These are phyloP conservation scores for Globisporangium rhizosaccharum DNA, from an alignment of 352 stramenopile genomes.

Conservation along the genomic window DNA sequence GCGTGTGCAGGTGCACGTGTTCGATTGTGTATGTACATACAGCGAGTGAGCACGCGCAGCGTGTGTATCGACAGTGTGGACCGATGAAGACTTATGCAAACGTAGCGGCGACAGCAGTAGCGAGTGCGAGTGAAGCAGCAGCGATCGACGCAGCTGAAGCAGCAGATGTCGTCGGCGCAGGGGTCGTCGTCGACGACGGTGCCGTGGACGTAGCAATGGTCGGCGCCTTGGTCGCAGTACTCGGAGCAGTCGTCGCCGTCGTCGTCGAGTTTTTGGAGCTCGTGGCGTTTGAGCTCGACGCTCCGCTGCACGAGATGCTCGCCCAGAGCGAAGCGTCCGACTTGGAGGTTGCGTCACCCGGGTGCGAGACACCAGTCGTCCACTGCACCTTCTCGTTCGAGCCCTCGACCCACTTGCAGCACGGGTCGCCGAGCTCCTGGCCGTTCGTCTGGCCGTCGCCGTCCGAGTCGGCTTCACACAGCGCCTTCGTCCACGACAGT, in stretches of 20 bases:
- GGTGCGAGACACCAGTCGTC: conserved; percentile 12
- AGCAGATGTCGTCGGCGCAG: not conserved
- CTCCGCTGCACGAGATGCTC: not conserved
- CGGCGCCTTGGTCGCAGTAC: not conserved
- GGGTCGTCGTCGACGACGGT: not conserved
- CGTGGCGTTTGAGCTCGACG: not conserved
- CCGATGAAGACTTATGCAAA: conserved; percentile 1
- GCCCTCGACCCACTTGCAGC: conserved; percentile 24
- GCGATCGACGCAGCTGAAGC: not conserved
- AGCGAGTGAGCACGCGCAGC: no score
- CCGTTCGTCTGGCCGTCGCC: conserved; percentile 52
- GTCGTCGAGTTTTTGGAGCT: conserved; percentile 1
- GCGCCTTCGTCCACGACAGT: conserved; percentile 20
- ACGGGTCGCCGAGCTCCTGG: conserved; percentile 51
- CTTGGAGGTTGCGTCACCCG: conserved; percentile 16
- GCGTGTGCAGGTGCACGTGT: no score
- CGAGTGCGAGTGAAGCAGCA: not conserved
- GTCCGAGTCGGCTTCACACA: conserved; percentile 36
- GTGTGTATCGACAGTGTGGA: not conserved
- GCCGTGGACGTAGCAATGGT: not conserved
- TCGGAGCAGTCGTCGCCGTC: not conserved
- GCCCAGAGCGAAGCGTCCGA: conserved; percentile 17
- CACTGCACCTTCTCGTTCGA: conserved; percentile 18
- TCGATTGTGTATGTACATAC: no score
- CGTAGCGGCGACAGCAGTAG: not conserved